phyloP scores from a whole-genome alignment of 768 basidiomycete genomes.

The Suillus occidentalis region DNA sequence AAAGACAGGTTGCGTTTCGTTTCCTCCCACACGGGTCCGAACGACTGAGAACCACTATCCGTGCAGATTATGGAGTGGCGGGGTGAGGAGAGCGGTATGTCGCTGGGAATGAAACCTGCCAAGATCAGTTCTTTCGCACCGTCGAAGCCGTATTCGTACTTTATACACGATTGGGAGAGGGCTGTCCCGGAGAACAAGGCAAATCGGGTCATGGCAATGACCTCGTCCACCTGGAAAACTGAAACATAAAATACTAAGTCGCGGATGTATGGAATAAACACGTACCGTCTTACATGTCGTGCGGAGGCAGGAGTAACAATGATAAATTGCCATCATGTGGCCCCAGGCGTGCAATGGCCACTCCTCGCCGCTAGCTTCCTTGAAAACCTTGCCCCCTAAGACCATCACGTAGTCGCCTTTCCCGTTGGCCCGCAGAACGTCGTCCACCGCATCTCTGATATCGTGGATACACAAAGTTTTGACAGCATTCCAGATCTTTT shows the following conservation, averaged over 20 bases:
- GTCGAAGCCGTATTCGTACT: slow-evolving; percentile 24
- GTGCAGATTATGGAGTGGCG: slow-evolving; percentile 25
- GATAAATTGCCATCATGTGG: slow-evolving; percentile 30
- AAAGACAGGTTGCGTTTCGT: slow-evolving; percentile 26
- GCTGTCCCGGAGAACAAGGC: slow-evolving; percentile 19
- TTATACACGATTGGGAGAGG: slow-evolving; percentile 19
- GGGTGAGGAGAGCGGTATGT: slow-evolving; percentile 22
- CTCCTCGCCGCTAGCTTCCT: slow-evolving; percentile 23
- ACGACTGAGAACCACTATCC: slow-evolving; percentile 10
- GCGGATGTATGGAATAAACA: not conserved
- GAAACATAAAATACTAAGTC: not conserved
- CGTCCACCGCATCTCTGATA: slow-evolving; percentile 30
- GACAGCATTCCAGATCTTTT: slow-evolving; percentile 36
- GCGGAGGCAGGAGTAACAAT: slow-evolving; percentile 35
- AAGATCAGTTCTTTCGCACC: slow-evolving; percentile 28
- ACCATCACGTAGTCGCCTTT: slow-evolving; percentile 30
- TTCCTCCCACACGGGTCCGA: slow-evolving; percentile 30
- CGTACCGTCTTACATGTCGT: slow-evolving; percentile 31
- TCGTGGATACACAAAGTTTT: slow-evolving; percentile 29
- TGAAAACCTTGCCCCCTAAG: slow-evolving; percentile 36
- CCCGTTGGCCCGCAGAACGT: slow-evolving; percentile 28
- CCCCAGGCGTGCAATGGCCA: slow-evolving; percentile 39
- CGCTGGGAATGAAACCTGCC: slow-evolving; percentile 31
- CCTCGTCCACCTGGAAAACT: slow-evolving; percentile 27
- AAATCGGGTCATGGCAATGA: slow-evolving; percentile 32